phyloP scores from a whole-genome alignment of 192 early-diverging fungal species.

The Coemansia sp. region DNA sequence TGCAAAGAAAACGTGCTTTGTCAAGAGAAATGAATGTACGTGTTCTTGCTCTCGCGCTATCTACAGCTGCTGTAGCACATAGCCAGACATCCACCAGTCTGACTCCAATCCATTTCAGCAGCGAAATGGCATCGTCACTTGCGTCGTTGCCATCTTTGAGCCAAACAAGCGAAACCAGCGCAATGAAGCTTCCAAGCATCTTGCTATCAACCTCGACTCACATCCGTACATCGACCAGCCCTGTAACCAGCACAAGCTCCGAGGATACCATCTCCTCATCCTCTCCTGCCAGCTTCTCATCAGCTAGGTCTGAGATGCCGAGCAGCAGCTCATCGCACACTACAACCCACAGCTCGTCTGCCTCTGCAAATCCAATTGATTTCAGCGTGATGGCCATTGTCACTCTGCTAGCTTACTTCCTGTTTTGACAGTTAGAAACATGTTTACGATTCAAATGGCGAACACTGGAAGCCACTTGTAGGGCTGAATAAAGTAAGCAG shows the following conservation, averaged over 20 bases:
- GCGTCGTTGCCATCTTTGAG: background rate
- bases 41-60: background rate
- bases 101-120: slow-evolving; percentile 16
- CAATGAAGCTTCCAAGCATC: background rate
- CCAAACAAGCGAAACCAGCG: background rate
- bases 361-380: background rate
- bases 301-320: background rate
- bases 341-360: background rate
- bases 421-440: background rate
- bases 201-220: background rate
- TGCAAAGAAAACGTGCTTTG: background rate
- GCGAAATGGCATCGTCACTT: background rate
- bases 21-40: background rate
- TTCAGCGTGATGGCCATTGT: slow-evolving; percentile 1
- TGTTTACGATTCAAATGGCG: background rate
- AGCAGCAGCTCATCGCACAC: background rate
- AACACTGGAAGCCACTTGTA: background rate
- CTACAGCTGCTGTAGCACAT: background rate
- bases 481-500: background rate
- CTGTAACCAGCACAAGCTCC: background rate
- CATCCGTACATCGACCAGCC: background rate
- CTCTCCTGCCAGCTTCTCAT: background rate
- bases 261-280: background rate
- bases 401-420: background rate
- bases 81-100: background rate